phyloP scores from a whole-genome alignment of 345 rosid genomes.

The Heritiera littoralis region DNA sequence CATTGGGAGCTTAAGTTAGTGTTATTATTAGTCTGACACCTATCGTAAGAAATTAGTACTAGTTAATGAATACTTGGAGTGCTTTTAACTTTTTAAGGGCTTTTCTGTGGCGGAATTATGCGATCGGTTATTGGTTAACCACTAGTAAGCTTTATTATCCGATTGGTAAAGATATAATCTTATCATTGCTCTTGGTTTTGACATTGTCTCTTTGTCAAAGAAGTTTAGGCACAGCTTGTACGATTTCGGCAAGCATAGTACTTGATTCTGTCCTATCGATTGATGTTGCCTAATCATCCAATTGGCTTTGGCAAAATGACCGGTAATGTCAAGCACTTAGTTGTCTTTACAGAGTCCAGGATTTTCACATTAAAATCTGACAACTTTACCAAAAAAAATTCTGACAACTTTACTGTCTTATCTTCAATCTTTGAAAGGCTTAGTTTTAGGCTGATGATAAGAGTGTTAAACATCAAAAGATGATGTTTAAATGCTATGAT shows the following conservation, averaged over 20 bases:
- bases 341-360: no score
- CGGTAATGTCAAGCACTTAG: background rate
- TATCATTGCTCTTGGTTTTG: background rate
- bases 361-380: no score
- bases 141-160: background rate
- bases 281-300: background rate
- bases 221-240: background rate
- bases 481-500: background rate
- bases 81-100: no score
- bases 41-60: no score
- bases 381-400: no score
- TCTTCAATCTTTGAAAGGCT: no score
- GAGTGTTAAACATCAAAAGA: no score
- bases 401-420: no score
- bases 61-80: no score
- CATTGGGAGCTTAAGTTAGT: no score
- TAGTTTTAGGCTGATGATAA: no score
- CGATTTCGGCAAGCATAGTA: background rate
- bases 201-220: background rate
- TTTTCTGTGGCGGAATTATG: background rate
- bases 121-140: background rate
- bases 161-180: background rate
- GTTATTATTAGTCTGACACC: no score
- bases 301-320: background rate
- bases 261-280: background rate